phyloP scores from a whole-genome alignment of 176 grass and related monocot species.

The Paspalum notatum region DNA sequence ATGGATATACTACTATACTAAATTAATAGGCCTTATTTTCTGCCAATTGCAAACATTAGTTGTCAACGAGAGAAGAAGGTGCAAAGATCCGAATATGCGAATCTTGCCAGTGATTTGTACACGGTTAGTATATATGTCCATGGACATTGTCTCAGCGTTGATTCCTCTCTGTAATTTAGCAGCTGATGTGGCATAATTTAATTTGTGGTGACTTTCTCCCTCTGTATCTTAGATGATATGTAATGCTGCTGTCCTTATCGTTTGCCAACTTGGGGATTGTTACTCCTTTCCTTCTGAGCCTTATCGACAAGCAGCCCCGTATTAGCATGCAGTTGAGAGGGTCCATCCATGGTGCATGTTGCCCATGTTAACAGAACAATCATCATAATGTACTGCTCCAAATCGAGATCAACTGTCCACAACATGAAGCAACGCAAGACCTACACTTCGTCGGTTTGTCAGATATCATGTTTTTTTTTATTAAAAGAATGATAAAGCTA shows the following conservation, averaged over 20 bases:
- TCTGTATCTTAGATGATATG: neutral
- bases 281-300: neutral
- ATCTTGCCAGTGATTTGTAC: neutral
- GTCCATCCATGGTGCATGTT: neutral
- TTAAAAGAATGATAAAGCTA: too few species aligned
- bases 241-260: neutral
- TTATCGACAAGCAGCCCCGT: too few species aligned
- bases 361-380: neutral
- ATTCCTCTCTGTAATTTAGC: neutral
- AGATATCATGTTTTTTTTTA: too few species aligned
- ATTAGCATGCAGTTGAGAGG: neutral
- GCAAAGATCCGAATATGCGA: slow-evolving; percentile 42
- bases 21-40: neutral
- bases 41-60: neutral
- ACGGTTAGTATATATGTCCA: neutral
- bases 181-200: neutral
- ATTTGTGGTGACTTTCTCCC: neutral
- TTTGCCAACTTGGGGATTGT: neutral
- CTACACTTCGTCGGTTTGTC: neutral
- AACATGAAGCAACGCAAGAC: neutral
- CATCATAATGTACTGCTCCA: neutral
- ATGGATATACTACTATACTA: neutral
- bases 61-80: neutral
- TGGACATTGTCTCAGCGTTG: neutral
- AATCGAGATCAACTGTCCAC: neutral